These are phyloP conservation scores for Boletus sp. DNA, from an alignment of 768 basidiomycete genomes.

Conservation along the genomic window DNA sequence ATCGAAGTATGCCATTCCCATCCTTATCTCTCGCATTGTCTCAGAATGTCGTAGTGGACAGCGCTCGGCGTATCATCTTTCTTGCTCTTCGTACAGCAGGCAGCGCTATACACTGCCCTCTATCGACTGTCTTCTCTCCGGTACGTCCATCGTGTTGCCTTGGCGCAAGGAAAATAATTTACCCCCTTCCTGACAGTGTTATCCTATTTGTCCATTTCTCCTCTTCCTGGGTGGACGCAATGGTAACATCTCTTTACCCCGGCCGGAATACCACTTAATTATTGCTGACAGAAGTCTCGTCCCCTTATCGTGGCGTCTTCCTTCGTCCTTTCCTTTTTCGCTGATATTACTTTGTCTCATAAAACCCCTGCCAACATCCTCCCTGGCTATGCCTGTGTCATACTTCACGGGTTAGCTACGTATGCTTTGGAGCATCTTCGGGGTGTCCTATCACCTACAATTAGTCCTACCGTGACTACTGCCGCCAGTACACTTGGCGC, in stretches of 20 bases:
- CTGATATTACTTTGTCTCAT: conserved; percentile 48
- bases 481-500: conserved; percentile 61
- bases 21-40: conserved; percentile 1
- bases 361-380: conserved; percentile 38
- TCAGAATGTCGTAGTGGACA: conserved; percentile 53
- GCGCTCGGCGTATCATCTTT: conserved; percentile 65
- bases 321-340: conserved; percentile 52
- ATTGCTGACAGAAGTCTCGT: conserved; percentile 44
- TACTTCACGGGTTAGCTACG: conserved; percentile 56
- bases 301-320: conserved; percentile 45
- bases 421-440: conserved; percentile 62
- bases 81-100: conserved; percentile 65
- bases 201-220: conserved; percentile 70
- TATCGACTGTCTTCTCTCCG: conserved; percentile 64
- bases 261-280: conserved; percentile 18
- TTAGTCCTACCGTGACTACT: conserved; percentile 54
- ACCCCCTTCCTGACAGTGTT: conserved; percentile 43
- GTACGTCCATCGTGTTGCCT: conserved; percentile 37
- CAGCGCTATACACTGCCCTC: conserved; percentile 63
- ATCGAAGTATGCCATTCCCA: conserved; percentile 52
- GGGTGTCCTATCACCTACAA: conserved; percentile 51
- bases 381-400: conserved; percentile 66
- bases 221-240: conserved; percentile 57
- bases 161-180: neutral
- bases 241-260: conserved; percentile 49